Evolutionary conservation across 306 rosid species (phyloP), one percentile per base, ranked within the genome.

Genomic region (Begonia peltatifolia): DNA sequence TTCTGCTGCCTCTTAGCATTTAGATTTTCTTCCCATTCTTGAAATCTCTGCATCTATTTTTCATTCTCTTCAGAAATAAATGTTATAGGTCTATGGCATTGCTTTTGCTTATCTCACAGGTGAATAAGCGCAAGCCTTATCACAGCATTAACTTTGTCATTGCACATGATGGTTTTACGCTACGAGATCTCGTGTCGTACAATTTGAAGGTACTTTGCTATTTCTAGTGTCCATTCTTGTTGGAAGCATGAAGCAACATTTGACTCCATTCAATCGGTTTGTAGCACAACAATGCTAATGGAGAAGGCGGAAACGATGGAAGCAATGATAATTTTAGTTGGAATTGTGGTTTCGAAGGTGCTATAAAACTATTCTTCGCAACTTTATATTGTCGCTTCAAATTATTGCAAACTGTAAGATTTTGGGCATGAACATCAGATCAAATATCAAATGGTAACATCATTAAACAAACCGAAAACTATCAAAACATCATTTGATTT

Each of bases 331-430:
- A 81, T 74, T 74, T 81, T 20, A 86, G 99, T 75, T 86, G 95
- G 99, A 90, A 90, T 64, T 90, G 94, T 77, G 99, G 99, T 76
- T 63, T 58, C 12, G 99, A 90, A 83, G 99, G 99, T 90, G 73
- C 12, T 30, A 7, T 30, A 30, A 30, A 30, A 30, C 38, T 5
- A 30, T 30, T 30, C 38, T 30, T 9, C 0, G 38, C 38, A 30
- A 30, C 38, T 30, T 30, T 30, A 30, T 30, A 1, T 30, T 30
- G 38, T 30, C 38, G 38, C 9, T 30, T 30, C 8, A 30, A 30
- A 30, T 6, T 30, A 30, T 30, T 30, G 38, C 38, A 30, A 30
- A 30, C 38, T 5, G 38, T 30, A 30, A 30, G 38, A 30, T 30
- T 30, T 30, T 30, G 38, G 38, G 7, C 38, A 30, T 30, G 38